Evolutionary conservation across 352 stramenopile species (phyloP), one percentile per base, ranked within the genome.

Genomic region (Globisporangium barbulae): DNA sequence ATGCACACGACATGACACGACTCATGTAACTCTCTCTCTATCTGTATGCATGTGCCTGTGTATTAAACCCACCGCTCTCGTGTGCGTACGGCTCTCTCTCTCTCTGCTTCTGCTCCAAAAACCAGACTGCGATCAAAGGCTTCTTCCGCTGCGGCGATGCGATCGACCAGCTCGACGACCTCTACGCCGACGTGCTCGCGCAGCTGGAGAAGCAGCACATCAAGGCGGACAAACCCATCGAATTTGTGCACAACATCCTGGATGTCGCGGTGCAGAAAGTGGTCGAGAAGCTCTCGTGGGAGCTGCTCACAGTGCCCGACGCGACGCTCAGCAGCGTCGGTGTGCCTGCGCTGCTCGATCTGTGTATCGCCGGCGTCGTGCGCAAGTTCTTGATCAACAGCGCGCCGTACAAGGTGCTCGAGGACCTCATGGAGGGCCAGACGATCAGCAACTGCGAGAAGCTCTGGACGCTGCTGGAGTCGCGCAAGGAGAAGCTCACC

Each of bases 361-460:
- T 96, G 55, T 96, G 85, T 53, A 94, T 94, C 61, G 77, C 78
- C 13, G 87, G 87, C n/a, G 86, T 91, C 30, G 71, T 63, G 31
- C 72, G 73, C n/a, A 76, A 87, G 10, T 79, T 80, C 42, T 61
- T 96, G 53, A 59, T 88, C 41, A 84, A 81, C 64, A 89, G 75
- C 67, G 83, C 85, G 25, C 84, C 87, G 13, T 96, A 96, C 73
- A 91, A 92, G 60, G 72, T 96, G 48, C 74, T 96, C 30, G 87
- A 94, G 53, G 84, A 96, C 67, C 70, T 96, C 37, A 91, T 94
- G 83, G 87, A 96, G 53, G 80, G 83, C 3, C 87, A 96, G 67
- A 94, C 85, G 22, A 92, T 96, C 65, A 79, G 65, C 66, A 90
- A 80, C n/a, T 96, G 87, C 62, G 87, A 96, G 68, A 85, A 87